phyloP scores from a whole-genome alignment of 2,329 filamentous ascomycete genomes.

The Botrytis paeoniae region DNA sequence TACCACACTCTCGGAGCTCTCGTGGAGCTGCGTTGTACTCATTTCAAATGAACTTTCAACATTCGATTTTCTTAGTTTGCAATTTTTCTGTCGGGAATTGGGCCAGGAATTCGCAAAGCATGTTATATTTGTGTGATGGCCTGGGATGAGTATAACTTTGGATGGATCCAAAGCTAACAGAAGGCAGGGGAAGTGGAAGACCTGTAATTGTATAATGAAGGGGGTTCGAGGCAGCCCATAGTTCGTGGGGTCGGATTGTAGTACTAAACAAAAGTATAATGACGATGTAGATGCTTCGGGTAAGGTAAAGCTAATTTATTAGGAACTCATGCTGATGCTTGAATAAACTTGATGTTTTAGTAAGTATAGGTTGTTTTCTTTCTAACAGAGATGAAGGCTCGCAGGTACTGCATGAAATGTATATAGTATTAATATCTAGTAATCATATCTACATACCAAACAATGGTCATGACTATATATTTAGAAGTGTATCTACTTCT shows the following conservation, averaged over 20 bases:
- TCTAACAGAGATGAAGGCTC: neutral
- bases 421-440: neutral
- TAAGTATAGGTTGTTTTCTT: neutral
- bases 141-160: neutral
- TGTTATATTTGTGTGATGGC: neutral
- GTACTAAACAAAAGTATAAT: neutral
- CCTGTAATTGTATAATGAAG: neutral
- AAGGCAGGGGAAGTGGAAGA: neutral
- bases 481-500: neutral
- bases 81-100: neutral
- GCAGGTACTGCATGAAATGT: neutral
- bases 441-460: neutral
- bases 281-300: too few relatives aligned
- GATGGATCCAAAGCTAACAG: too few relatives aligned
- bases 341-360: neutral
- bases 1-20: neutral
- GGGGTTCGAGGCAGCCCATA: neutral
- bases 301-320: neutral
- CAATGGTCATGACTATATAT: too few relatives aligned
- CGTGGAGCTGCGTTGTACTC: neutral
- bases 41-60: neutral
- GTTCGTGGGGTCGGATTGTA: too few relatives aligned
- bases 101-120: neutral
- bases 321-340: neutral
- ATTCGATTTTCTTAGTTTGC: neutral